Conservation (phyloP, 108 stramenopile genomes). For the Aurantiochytrium sp. region DNA sequence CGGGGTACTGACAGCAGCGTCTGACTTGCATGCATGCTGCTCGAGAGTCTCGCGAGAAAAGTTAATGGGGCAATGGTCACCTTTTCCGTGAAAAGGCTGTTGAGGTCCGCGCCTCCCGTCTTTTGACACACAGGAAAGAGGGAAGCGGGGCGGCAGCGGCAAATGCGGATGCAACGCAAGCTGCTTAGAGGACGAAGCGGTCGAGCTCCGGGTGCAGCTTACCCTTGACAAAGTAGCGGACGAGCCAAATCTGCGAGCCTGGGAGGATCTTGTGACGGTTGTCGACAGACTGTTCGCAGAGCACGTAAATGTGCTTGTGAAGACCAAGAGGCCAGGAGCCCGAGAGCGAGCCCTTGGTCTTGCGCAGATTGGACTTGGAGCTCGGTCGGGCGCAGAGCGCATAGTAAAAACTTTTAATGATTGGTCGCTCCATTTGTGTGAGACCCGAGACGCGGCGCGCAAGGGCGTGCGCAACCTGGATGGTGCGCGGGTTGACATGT, state of each 20-base stretch:
- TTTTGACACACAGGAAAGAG: too few relatives aligned
- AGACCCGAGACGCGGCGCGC: not conserved
- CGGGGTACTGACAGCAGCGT: too few relatives aligned
- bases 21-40: too few relatives aligned
- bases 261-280: not conserved
- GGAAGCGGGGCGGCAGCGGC: not conserved
- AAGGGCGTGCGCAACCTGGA: conserved; percentile 4
- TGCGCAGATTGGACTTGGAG: not conserved
- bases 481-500: not conserved
- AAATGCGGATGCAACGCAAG: not conserved
- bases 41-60: too few relatives aligned
- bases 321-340: not conserved
- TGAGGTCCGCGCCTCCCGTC: too few relatives aligned
- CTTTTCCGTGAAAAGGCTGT: too few relatives aligned
- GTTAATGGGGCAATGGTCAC: too few relatives aligned
- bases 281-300: not conserved
- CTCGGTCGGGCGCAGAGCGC: not conserved
- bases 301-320: conserved; percentile 14
- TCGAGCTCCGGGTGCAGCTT: not conserved
- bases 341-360: not conserved
- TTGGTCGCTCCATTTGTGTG: not conserved
- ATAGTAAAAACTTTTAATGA: not conserved
- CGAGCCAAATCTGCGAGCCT: not conserved
- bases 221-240: conserved; percentile 14
- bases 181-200: not conserved